Conservation (phyloP, 257 asterid genomes). For the Nicotiana noctiflora region DNA sequence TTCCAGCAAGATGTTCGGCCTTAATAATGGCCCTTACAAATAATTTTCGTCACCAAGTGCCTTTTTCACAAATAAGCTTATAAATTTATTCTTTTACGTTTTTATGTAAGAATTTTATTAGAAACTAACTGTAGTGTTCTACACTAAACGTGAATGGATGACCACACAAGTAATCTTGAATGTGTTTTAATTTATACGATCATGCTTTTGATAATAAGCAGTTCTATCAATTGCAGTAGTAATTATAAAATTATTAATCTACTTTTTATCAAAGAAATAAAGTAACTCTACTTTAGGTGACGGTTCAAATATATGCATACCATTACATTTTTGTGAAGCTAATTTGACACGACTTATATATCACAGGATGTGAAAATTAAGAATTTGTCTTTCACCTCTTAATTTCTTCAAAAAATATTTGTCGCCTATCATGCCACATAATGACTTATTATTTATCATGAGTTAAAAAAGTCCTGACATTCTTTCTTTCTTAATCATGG, state of each 20-base stretch:
- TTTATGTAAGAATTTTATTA: background rate
- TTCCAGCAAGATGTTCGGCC: constrained; percentile 5
- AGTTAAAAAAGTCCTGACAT: too few relatives aligned
- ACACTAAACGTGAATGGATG: background rate
- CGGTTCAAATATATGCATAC: background rate
- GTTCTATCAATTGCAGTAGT: background rate
- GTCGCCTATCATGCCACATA: background rate
- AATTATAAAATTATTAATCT: background rate
- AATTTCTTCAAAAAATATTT: background rate
- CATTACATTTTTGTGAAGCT: background rate
- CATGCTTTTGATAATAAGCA: background rate
- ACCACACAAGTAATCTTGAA: background rate
- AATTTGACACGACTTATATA: background rate
- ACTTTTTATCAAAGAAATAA: too few relatives aligned
- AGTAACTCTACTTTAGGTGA: background rate
- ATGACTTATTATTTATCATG: background rate
- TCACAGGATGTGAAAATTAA: background rate
- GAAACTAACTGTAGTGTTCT: background rate
- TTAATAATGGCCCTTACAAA: background rate
- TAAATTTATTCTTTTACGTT: background rate
- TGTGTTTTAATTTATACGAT: background rate
- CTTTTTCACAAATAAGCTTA: background rate
- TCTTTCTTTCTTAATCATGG: background rate
- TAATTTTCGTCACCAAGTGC: background rate
- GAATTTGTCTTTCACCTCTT: background rate